phyloP scores from a whole-genome alignment of 2,329 filamentous ascomycete genomes.

The Fusarium citri region DNA sequence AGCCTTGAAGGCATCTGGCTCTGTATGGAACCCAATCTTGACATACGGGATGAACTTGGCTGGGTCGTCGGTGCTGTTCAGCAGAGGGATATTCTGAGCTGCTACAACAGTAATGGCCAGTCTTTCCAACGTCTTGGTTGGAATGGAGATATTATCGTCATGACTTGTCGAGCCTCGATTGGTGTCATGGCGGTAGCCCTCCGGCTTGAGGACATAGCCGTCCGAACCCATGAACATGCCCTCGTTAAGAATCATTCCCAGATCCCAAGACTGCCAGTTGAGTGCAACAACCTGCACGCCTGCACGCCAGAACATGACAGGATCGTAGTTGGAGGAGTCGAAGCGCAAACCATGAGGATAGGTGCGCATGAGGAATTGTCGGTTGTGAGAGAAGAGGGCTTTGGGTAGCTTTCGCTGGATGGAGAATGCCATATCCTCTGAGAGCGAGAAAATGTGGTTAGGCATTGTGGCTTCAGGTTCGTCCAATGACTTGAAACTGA shows the following conservation, averaged over 20 bases:
- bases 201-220: constrained; percentile 88
- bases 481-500: constrained; percentile 6
- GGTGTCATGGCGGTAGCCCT: constrained; percentile 62
- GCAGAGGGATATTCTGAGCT: constrained; percentile 12
- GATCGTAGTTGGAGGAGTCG: constrained; percentile 91
- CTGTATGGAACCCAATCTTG: constrained; percentile 8
- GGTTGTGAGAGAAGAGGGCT: constrained; percentile 86
- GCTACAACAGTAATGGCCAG: neutral
- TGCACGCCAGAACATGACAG: constrained; percentile 87
- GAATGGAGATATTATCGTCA: neutral
- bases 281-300: constrained; percentile 97
- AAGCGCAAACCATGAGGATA: constrained; percentile 84
- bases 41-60: constrained; percentile 20
- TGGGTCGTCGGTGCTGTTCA: neutral
- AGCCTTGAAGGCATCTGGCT: neutral
- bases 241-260: constrained; percentile 94
- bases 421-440: constrained; percentile 77
- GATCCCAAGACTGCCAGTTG: constrained; percentile 95
- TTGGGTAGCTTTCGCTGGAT: constrained; percentile 69
- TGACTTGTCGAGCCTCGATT: accelerated
- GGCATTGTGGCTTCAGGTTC: constrained; percentile 60
- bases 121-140: neutral
- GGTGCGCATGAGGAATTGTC: constrained; percentile 85
- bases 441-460: constrained; percentile 85
- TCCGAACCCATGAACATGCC: constrained; percentile 91